A percentile compares a stretch with the other conserved stretches of the same genome.
Evolutionary conservation across 2,329 filamentous ascomycete genomes (phyloP).

Genomic region (Cladosporium halotolerans): DNA sequence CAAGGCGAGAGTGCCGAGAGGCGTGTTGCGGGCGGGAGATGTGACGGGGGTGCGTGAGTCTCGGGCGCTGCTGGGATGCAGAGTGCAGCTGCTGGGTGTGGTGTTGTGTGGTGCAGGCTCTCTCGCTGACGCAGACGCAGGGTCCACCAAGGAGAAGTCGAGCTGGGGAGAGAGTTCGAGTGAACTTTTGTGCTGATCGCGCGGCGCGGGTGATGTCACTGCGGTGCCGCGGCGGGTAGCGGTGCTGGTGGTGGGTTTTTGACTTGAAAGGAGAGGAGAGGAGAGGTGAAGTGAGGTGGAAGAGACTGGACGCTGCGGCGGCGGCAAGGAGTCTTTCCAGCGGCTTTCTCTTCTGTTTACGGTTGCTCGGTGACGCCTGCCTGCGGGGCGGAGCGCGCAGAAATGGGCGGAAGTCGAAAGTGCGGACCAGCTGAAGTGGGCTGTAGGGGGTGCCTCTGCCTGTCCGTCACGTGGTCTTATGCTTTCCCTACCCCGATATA

Average conservation of each 20-base stretch:
- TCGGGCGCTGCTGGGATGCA: not conserved
- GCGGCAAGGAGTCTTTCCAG: not conserved
- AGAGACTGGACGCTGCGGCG: not conserved
- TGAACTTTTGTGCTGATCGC: not conserved
- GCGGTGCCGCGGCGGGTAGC: too few species aligned
- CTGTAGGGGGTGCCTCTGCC: not conserved
- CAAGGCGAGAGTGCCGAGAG: conserved; percentile 6
- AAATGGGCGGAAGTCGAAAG: not conserved
- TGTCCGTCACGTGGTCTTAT: too few species aligned
- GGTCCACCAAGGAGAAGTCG: not conserved
- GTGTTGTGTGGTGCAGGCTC: conserved; percentile 1
- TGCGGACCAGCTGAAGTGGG: not conserved
- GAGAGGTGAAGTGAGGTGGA: not conserved
- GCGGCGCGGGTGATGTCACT: not conserved
- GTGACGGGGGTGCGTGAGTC: not conserved
- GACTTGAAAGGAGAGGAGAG: not conserved
- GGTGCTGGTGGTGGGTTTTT: not conserved
- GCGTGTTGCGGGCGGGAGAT: not conserved
- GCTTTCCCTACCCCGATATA: too few species aligned
- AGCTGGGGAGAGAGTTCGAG: conserved; percentile 2
- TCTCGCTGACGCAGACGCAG: conserved; percentile 6
- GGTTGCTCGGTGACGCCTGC: not conserved
- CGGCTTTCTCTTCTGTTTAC: not conserved
- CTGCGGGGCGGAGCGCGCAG: not conserved
- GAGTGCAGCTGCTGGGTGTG: not conserved